These are phyloP conservation scores for Acorus calamus DNA, from an alignment of 106 monocot genomes.

Conservation along the genomic window DNA sequence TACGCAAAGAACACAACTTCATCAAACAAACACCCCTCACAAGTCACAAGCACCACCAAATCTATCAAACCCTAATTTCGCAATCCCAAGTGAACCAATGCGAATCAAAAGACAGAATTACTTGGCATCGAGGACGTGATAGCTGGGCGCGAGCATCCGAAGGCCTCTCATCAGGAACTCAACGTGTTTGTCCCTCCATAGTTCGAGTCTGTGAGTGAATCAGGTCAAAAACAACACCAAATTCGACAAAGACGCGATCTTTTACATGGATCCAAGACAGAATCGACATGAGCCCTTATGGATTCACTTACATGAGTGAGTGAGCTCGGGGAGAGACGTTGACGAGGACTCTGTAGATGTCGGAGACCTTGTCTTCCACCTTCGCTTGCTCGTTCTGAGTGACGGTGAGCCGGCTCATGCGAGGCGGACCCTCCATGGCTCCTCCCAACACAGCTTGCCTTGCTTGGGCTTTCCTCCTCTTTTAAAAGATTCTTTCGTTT, in stretches of 20 bases:
- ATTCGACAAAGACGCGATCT: neutral
- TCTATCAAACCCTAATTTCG: neutral
- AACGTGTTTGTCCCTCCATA: conserved; percentile 84
- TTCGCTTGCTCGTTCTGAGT: conserved; percentile 64
- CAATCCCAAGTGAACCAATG: neutral
- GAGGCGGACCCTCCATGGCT: neutral
- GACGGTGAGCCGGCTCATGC: conserved; percentile 27
- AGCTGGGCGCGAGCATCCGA: conserved; percentile 47
- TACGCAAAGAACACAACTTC: conserved; percentile 10
- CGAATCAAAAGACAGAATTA: conserved; percentile 15
- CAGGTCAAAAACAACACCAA: neutral
- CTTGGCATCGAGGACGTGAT: conserved; percentile 85
- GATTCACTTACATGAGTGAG: conserved; percentile 40
- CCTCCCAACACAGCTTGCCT: too few relatives aligned
- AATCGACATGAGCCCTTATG: neutral
- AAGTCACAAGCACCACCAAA: neutral
- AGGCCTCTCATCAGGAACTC: conserved; percentile 66
- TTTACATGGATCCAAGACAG: conserved; percentile 5
- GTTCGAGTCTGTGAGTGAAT: conserved; percentile 44
- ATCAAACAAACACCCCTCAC: neutral
- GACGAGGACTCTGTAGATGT: conserved; percentile 49
- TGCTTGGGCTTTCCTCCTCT: too few relatives aligned
- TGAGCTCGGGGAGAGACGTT: conserved; percentile 41
- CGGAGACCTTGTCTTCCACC: conserved; percentile 53
- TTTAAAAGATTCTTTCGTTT: too few relatives aligned